These are phyloP conservation scores for Fusarium nanum DNA, from an alignment of 2,329 filamentous ascomycete genomes.

Conservation along the genomic window DNA sequence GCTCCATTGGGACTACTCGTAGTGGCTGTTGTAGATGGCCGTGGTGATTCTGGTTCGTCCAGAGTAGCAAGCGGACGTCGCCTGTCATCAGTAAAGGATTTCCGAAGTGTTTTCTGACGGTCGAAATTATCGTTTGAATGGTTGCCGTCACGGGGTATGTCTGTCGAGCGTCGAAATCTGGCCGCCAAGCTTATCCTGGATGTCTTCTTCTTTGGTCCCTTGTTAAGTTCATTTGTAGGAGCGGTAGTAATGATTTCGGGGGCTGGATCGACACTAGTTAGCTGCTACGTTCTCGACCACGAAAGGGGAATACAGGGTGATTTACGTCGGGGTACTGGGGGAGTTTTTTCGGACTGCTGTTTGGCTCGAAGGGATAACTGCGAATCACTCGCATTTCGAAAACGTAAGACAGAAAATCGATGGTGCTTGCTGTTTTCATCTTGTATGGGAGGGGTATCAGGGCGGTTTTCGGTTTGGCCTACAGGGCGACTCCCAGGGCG, in stretches of 20 bases:
- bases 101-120: conserved; percentile 44
- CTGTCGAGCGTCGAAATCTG: conserved; percentile 64
- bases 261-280: conserved; percentile 56
- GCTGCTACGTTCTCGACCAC: conserved; percentile 6
- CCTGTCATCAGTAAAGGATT: conserved; percentile 60
- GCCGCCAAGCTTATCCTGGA: conserved; percentile 66
- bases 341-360: conserved; percentile 69
- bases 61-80: conserved; percentile 55
- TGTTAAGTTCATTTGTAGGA: conserved; percentile 75
- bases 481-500: conserved; percentile 25
- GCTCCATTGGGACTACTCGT: conserved; percentile 46
- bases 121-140: conserved; percentile 24
- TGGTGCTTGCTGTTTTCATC: conserved; percentile 68
- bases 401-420: conserved; percentile 79
- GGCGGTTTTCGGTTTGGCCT: conserved; percentile 46
- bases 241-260: conserved; percentile 91
- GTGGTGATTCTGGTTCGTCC: conserved; percentile 64
- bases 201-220: conserved; percentile 63
- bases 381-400: conserved; percentile 92
- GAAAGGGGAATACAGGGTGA: conserved; percentile 31
- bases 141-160: conserved; percentile 54
- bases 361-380: conserved; percentile 83
- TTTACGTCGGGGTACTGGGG: conserved; percentile 70
- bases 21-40: conserved; percentile 47
- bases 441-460: conserved; percentile 63